Conservation (phyloP, 495 filamentous ascomycete genomes). For the Podospora comata region DNA sequence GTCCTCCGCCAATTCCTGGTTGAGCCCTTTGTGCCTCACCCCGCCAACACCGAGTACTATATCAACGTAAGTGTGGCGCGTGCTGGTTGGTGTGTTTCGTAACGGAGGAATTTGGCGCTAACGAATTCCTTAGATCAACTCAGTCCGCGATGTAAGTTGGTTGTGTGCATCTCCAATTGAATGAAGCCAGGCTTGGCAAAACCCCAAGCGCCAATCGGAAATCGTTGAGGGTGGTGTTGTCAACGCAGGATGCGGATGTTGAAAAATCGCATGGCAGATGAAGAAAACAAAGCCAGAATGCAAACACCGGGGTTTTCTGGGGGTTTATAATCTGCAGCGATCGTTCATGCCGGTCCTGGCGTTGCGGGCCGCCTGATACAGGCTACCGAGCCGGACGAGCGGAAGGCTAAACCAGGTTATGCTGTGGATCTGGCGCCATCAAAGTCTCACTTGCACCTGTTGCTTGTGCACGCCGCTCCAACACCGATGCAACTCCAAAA, state of each 20-base stretch:
- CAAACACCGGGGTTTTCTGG: constrained; percentile 12
- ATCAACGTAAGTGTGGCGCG: constrained; percentile 60
- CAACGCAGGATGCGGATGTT: constrained; percentile 2
- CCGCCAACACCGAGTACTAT: constrained; percentile 92
- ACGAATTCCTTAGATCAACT: constrained; percentile 34
- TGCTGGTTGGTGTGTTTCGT: constrained; percentile 72
- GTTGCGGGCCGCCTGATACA: constrained; percentile 17
- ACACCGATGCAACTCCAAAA: constrained; percentile 10
- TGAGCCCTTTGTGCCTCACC: constrained; percentile 97
- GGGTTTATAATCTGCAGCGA: constrained; percentile 19
- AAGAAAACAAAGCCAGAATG: constrained; percentile 1
- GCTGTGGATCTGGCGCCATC: constrained; percentile 23
- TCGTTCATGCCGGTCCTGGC: constrained; percentile 16
- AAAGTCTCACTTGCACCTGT: constrained; percentile 3
- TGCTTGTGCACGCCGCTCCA: neutral
- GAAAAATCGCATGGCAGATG: constrained; percentile 11
- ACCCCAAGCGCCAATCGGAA: constrained; percentile 24
- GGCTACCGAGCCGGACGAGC: constrained; percentile 47
- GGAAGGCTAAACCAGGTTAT: constrained; percentile 52
- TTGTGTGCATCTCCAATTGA: constrained; percentile 11
- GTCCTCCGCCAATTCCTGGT: constrained; percentile 92
- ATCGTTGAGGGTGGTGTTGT: neutral
- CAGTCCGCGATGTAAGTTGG: constrained; percentile 39
- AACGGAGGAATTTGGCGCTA: constrained; percentile 63
- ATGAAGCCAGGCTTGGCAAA: constrained; percentile 15